Evolutionary conservation across 2,329 filamentous ascomycete genomes (phyloP).

Genomic region (Blastomyces parvus): DNA sequence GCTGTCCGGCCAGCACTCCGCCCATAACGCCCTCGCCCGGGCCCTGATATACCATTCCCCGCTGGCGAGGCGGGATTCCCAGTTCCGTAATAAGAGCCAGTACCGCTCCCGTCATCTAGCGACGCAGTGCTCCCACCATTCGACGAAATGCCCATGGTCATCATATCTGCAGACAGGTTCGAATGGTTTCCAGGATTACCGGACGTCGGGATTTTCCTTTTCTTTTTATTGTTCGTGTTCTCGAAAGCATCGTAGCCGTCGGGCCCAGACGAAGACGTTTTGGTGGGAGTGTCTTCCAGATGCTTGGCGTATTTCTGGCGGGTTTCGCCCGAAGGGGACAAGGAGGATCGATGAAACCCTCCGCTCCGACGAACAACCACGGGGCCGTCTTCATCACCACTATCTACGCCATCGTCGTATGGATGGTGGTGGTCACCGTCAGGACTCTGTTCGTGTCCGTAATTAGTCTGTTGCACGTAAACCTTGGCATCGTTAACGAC

Average conservation of each 20-base stretch:
- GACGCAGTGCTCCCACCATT: slow-evolving; percentile 37
- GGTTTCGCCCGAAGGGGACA: slow-evolving; percentile 26
- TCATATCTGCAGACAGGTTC: slow-evolving; percentile 53
- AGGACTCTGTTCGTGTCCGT: slow-evolving; percentile 30
- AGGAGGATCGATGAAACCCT: slow-evolving; percentile 31
- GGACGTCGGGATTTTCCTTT: slow-evolving; percentile 90
- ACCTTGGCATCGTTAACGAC: slow-evolving; percentile 40
- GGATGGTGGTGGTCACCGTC: slow-evolving; percentile 34
- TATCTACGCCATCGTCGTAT: slow-evolving; percentile 50
- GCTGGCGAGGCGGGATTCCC: slow-evolving; percentile 45
- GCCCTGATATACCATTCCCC: slow-evolving; percentile 67
- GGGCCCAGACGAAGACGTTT: slow-evolving; percentile 60
- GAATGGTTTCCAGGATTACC: slow-evolving; percentile 56
- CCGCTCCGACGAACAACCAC: slow-evolving; percentile 35
- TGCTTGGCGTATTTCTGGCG: slow-evolving; percentile 22
- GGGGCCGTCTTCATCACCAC: slow-evolving; percentile 50
- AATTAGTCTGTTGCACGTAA: slow-evolving; percentile 38
- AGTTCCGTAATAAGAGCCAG: slow-evolving; percentile 49
- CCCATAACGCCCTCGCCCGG: slow-evolving; percentile 76
- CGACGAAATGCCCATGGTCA: slow-evolving; percentile 51
- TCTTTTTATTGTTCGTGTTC: slow-evolving; percentile 99
- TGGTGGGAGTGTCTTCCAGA: slow-evolving; percentile 23
- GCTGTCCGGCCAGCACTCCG: slow-evolving; percentile 42
- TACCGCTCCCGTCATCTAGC: slow-evolving; percentile 37
- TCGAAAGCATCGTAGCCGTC: slow-evolving; percentile 97